phyloP scores from a whole-genome alignment of 2,329 filamentous ascomycete genomes.

The Fusarium solani-melongenae region DNA sequence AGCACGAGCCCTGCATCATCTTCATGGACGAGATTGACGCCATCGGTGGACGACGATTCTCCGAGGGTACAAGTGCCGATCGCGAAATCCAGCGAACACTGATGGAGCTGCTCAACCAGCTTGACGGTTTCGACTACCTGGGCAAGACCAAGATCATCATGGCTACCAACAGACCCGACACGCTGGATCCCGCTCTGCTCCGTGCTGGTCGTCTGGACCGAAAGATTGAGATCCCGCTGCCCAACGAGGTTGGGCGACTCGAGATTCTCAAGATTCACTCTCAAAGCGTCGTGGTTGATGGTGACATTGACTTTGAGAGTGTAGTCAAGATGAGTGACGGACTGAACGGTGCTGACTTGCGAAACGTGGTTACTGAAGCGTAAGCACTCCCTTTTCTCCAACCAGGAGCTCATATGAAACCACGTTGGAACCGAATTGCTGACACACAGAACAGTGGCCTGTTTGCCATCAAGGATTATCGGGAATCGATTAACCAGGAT shows the following conservation, averaged over 20 bases:
- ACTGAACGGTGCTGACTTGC: constrained; percentile 94
- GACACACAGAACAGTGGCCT: constrained; percentile 72
- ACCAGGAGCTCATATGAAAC: not conserved
- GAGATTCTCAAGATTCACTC: constrained; percentile 99
- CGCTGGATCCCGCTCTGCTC: constrained; percentile 90
- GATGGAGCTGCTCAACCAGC: constrained; percentile 98
- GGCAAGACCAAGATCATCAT: constrained; percentile 99
- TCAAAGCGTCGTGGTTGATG: constrained; percentile 85
- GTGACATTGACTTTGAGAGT: constrained; percentile 98
- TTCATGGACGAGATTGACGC: constrained; percentile 99
- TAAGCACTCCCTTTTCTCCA: constrained; percentile 63
- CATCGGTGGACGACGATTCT: constrained; percentile 96
- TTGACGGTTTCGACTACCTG: constrained; percentile 98
- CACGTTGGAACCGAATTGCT: constrained; percentile 29
- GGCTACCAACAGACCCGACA: constrained; percentile 98
- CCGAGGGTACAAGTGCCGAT: constrained; percentile 96
- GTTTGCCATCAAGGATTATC: constrained; percentile 98
- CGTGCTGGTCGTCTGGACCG: constrained; percentile 93
- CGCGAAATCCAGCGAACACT: constrained; percentile 97
- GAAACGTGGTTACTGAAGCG: constrained; percentile 99
- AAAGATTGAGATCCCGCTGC: constrained; percentile 97
- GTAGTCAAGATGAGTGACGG: constrained; percentile 99
- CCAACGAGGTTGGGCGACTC: constrained; percentile 94
- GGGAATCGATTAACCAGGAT: constrained; percentile 96
- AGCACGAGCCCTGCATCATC: constrained; percentile 99